These are phyloP conservation scores for Myochromella boudieri DNA, from an alignment of 768 basidiomycete species.

Conservation along the genomic window DNA sequence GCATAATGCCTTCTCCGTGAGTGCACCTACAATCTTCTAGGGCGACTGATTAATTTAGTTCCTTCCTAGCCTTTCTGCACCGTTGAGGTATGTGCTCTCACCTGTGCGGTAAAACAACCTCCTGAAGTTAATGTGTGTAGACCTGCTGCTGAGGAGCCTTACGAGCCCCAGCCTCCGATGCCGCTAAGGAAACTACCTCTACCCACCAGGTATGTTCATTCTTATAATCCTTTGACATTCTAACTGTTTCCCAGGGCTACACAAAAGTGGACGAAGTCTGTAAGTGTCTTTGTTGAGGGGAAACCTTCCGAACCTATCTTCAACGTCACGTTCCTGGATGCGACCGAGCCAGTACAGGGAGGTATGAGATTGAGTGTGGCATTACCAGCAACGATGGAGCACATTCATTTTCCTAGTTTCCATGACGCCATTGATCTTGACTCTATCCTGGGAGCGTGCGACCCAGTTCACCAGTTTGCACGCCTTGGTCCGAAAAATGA, in stretches of 20 bases:
- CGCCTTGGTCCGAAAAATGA: constrained; percentile 41
- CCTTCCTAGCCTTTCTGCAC: constrained; percentile 31
- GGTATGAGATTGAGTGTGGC: constrained; percentile 52
- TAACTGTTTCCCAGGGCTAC: constrained; percentile 40
- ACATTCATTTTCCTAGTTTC: constrained; percentile 44
- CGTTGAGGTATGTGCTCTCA: constrained; percentile 26
- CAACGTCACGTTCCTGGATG: constrained; percentile 46
- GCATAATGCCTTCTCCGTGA: constrained; percentile 19
- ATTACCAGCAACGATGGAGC: constrained; percentile 38
- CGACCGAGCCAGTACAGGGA: constrained; percentile 34
- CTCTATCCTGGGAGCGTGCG: constrained; percentile 48
- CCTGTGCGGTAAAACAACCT: background rate
- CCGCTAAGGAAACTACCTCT: constrained; percentile 15
- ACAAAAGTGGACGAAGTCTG: constrained; percentile 68
- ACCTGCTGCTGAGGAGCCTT: constrained; percentile 19
- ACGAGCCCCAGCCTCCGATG: constrained; percentile 23
- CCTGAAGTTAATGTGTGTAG: constrained; percentile 12
- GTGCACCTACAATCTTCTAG: background rate
- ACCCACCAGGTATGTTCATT: constrained; percentile 20
- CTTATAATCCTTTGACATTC: background rate
- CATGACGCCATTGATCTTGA: constrained; percentile 48
- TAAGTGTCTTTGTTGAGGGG: constrained; percentile 45
- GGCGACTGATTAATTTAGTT: background rate
- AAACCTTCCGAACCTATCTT: constrained; percentile 45
- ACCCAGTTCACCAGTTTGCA: constrained; percentile 51